phyloP scores from a whole-genome alignment of 2,329 filamentous ascomycete genomes.

The Fusarium sarcochroum region DNA sequence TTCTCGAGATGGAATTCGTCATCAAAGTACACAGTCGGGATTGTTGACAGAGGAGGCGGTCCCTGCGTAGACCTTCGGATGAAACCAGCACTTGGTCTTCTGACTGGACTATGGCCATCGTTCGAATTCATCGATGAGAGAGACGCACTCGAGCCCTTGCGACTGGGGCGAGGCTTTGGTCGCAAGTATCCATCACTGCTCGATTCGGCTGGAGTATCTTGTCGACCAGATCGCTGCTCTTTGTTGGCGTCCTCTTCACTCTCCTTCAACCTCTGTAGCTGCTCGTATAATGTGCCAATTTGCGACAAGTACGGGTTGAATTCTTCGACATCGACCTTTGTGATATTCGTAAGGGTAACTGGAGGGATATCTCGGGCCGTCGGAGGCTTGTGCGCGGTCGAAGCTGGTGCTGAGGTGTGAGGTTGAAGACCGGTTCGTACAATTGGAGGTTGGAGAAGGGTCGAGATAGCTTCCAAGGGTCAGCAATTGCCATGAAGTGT shows the following conservation, averaged over 20 bases:
- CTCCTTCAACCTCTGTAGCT: conserved; percentile 86
- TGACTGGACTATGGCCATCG: conserved; percentile 59
- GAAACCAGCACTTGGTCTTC: conserved; percentile 64
- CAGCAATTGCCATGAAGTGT: conserved; percentile 21
- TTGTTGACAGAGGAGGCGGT: conserved; percentile 89
- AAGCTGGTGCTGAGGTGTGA: conserved; percentile 77
- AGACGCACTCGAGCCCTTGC: conserved; percentile 60
- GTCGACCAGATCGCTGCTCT: conserved; percentile 56
- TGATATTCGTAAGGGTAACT: conserved; percentile 90
- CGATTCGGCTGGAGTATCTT: conserved; percentile 59
- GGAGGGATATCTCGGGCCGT: conserved; percentile 93
- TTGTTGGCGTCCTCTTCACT: conserved; percentile 75
- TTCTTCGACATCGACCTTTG: conserved; percentile 81
- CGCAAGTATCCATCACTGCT: conserved; percentile 61
- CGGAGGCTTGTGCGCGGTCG: conserved; percentile 84
- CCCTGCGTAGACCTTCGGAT: conserved; percentile 75
- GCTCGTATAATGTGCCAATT: conserved; percentile 89
- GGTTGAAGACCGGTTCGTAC: conserved; percentile 88
- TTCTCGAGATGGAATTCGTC: conserved; percentile 96
- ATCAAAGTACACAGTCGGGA: conserved; percentile 94
- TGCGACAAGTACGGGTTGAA: conserved; percentile 90
- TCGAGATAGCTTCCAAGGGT: conserved; percentile 80
- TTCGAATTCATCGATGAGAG: conserved; percentile 65
- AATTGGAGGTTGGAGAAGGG: conserved; percentile 91
- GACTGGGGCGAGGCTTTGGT: conserved; percentile 50